Percentiles rank a stretch among this genome's conserved stretches.
Conservation (phyloP, 495 filamentous ascomycete species). For the Penicillium coffeae region DNA sequence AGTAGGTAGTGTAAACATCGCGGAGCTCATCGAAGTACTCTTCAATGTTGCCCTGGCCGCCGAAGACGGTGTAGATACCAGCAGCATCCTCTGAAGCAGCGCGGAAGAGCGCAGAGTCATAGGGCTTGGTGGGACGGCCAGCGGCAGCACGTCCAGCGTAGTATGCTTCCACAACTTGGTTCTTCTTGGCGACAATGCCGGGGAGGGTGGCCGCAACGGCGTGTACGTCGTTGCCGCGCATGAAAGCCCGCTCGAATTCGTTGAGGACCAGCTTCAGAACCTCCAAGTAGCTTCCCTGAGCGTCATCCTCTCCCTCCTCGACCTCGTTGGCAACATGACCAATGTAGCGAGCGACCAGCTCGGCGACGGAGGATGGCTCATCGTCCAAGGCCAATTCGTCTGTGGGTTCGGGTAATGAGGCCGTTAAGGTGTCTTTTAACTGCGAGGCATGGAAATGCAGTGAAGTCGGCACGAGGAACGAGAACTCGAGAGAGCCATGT, state of each 20-base stretch:
- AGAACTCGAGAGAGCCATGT: conserved; percentile 92
- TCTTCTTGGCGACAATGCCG: conserved; percentile 85
- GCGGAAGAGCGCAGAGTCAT: conserved; percentile 89
- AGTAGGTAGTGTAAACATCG: conserved; percentile 85
- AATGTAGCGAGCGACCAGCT: conserved; percentile 89
- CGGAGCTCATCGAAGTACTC: conserved; percentile 98
- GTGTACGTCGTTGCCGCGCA: conserved; percentile 94
- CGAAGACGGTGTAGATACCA: conserved; percentile 85
- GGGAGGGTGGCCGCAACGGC: conserved; percentile 79
- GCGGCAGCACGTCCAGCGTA: conserved; percentile 82
- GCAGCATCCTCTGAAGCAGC: conserved; percentile 77
- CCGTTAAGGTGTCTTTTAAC: conserved; percentile 79
- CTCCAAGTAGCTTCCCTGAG: conserved; percentile 76
- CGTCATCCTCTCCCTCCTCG: conserved; percentile 85
- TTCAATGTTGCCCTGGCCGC: conserved; percentile 98
- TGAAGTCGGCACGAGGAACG: conserved; percentile 88
- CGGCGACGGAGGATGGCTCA: conserved; percentile 87
- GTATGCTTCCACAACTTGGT: conserved; percentile 80
- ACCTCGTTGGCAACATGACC: conserved; percentile 82
- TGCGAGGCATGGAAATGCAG: conserved; percentile 94
- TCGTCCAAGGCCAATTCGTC: conserved; percentile 97
- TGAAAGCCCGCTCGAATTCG: conserved; percentile 93
- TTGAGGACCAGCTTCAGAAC: conserved; percentile 84
- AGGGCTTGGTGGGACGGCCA: conserved; percentile 76
- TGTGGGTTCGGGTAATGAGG: conserved; percentile 81